Evolutionary conservation across 1,139 yeast genomes (phyloP).

Genomic region (Yamadazyma triangularis): DNA sequence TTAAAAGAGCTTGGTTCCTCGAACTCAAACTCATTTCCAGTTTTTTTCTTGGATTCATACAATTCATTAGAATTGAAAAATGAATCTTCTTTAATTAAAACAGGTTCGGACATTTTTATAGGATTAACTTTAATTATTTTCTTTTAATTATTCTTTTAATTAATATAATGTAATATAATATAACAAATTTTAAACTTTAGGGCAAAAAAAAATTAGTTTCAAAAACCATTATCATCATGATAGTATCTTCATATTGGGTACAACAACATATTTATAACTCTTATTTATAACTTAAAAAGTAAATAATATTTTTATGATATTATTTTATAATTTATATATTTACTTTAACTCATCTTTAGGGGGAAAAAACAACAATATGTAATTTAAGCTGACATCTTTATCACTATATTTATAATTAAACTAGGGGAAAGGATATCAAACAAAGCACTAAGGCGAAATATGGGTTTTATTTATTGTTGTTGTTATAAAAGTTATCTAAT

Average conservation of each 20-base stretch:
- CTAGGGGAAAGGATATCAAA: background rate
- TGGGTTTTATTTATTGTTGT: conserved; percentile 11
- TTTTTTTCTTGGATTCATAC: background rate
- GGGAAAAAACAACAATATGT: background rate
- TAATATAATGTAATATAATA: too few species aligned
- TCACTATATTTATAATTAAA: background rate
- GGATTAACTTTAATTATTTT: conserved; percentile 1
- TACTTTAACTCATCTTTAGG: background rate
- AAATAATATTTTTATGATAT: too few species aligned
- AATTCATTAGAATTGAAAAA: background rate
- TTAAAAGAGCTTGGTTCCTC: conserved; percentile 13
- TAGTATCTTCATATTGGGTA: background rate
- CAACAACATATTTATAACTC: background rate
- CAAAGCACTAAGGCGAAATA: background rate
- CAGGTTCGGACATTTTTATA: conserved; percentile 10
- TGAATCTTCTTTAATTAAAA: conserved; percentile 8
- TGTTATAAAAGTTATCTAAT: conserved; percentile 7
- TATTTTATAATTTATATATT: too few species aligned
- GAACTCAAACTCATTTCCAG: background rate
- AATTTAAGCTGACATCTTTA: background rate
- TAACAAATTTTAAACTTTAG: too few species aligned
- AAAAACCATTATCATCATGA: too few species aligned
- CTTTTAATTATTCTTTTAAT: conserved; percentile 1
- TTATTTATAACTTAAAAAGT: background rate
- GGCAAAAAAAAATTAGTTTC: too few species aligned